Evolutionary conservation across 2,329 filamentous ascomycete genomes (phyloP).

Genomic region (Paraconiothyrium brasiliense): DNA sequence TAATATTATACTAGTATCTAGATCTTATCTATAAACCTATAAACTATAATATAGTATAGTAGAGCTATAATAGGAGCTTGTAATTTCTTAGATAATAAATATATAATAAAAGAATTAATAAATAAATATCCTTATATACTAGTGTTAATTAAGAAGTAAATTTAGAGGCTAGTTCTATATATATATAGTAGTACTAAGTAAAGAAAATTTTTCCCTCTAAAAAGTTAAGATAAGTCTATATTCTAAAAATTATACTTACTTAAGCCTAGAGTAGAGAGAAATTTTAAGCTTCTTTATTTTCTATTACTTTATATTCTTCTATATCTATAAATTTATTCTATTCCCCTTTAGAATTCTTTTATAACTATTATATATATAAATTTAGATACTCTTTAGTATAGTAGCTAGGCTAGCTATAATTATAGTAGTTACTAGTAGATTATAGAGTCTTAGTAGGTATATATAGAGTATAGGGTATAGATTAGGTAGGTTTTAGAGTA

Average conservation of each 20-base stretch:
- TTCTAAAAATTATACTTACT: background rate
- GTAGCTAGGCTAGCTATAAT: slow-evolving; percentile 16
- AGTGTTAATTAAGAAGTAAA: background rate
- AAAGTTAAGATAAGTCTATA: background rate
- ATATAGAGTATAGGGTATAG: slow-evolving; percentile 3
- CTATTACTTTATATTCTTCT: too few relatives aligned
- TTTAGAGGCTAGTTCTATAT: background rate
- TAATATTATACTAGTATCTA: background rate
- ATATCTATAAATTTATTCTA: too few relatives aligned
- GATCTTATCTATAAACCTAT: background rate
- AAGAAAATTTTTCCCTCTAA: background rate
- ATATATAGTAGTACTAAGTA: background rate
- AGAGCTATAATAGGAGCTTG: background rate
- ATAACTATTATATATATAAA: background rate
- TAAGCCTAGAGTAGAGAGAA: too few relatives aligned
- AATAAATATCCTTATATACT: background rate
- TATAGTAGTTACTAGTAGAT: slow-evolving; percentile 18
- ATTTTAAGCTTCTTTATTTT: too few relatives aligned
- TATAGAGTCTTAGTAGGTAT: slow-evolving; percentile 12
- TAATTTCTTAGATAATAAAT: background rate
- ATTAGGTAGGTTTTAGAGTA: background rate
- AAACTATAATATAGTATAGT: background rate
- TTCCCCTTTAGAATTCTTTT: too few relatives aligned
- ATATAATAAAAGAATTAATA: background rate
- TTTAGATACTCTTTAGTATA: slow-evolving; percentile 14